Evolutionary conservation across 2,329 filamentous ascomycete genomes (phyloP).

Genomic region (Lachnum nothofagi): DNA sequence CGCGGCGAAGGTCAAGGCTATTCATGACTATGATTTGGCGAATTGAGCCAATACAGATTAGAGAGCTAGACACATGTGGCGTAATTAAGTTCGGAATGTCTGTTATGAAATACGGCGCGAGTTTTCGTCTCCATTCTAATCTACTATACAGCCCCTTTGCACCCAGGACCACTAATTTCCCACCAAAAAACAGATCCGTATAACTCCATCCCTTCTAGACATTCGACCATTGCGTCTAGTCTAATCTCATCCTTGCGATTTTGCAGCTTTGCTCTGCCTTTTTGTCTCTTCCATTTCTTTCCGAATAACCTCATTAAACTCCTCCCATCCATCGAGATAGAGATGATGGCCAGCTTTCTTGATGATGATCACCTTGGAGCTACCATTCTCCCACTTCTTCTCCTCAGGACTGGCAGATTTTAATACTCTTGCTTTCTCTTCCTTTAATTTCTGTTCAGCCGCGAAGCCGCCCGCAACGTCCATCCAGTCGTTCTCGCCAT

Average conservation of each 20-base stretch:
- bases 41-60: conserved; percentile 13
- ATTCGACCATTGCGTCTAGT: not conserved
- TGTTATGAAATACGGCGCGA: too few species aligned
- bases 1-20: conserved; percentile 25
- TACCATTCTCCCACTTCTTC: conserved; percentile 66
- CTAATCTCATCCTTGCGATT: not conserved
- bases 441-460: conserved; percentile 71
- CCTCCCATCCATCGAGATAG: conserved; percentile 64
- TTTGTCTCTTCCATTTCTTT: not conserved
- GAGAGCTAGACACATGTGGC: too few species aligned
- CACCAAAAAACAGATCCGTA: too few species aligned
- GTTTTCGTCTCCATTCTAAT: too few species aligned
- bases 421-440: conserved; percentile 57
- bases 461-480: conserved; percentile 81
- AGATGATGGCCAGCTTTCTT: conserved; percentile 66
- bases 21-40: conserved; percentile 24
- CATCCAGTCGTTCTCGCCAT: conserved; percentile 99
- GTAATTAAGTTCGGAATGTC: too few species aligned
- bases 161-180: not conserved
- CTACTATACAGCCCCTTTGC: not conserved
- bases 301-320: conserved; percentile 43
- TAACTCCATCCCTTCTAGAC: too few species aligned
- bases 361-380: conserved; percentile 77
- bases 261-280: not conserved
- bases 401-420: conserved; percentile 62